These are phyloP conservation scores for Trichoderma citrinoviride DNA, from an alignment of 2,329 filamentous ascomycete genomes.

Conservation along the genomic window DNA sequence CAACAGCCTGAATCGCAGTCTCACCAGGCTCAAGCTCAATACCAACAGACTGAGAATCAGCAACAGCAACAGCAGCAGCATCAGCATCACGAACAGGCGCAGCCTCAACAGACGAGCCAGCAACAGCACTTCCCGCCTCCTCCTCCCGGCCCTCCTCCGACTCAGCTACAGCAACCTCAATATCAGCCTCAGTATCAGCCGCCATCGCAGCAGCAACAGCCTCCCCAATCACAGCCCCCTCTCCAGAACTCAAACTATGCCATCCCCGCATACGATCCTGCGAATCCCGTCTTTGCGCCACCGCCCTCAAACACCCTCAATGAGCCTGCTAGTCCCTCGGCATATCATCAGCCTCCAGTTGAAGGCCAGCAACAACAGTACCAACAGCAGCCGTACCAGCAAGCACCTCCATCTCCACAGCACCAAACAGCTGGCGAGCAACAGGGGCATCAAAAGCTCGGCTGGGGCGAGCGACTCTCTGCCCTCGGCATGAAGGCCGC, in stretches of 20 bases:
- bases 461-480: conserved; percentile 34
- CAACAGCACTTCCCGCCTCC: conserved; percentile 8
- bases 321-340: conserved; percentile 5
- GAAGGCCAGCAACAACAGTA: conserved; percentile 8
- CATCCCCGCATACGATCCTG: conserved; percentile 35
- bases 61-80: conserved; percentile 5
- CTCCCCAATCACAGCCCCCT: conserved; percentile 4
- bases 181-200: conserved; percentile 14
- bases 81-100: not conserved
- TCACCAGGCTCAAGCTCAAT: not conserved
- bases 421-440: not conserved
- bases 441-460: conserved; percentile 21
- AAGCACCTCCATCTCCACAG: not conserved
- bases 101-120: not conserved
- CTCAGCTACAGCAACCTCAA: not conserved
- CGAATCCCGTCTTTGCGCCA: conserved; percentile 33
- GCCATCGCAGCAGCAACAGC: not conserved
- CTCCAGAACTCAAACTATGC: conserved; percentile 26
- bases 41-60: not conserved
- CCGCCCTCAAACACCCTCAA: conserved; percentile 25
- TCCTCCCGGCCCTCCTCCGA: not conserved
- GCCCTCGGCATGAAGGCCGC: conserved; percentile 49
- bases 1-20: not conserved
- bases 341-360: not conserved
- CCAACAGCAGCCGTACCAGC: conserved; percentile 10